phyloP scores from a whole-genome alignment of 2,329 filamentous ascomycete species.

The Colletotrichum phormii region DNA sequence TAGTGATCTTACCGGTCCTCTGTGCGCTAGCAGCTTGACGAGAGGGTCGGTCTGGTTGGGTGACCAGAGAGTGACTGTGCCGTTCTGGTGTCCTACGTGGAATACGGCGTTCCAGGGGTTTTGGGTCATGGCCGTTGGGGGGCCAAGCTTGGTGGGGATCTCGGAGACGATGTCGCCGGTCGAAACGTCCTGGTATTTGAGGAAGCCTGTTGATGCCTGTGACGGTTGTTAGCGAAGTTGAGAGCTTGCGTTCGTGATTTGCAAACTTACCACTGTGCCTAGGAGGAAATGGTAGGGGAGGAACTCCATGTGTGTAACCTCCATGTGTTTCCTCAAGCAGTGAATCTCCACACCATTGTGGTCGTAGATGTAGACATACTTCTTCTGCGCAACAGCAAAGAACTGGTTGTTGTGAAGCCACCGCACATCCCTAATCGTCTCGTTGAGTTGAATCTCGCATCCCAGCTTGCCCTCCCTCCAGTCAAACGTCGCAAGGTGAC shows the following conservation, averaged over 20 bases:
- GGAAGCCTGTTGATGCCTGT: constrained; percentile 82
- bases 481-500: constrained; percentile 96
- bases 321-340: constrained; percentile 88
- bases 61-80: constrained; percentile 94
- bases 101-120: constrained; percentile 94
- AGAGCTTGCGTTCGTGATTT: background rate
- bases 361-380: constrained; percentile 97
- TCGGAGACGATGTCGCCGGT: constrained; percentile 91
- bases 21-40: constrained; percentile 91
- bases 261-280: constrained; percentile 77
- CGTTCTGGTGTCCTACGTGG: constrained; percentile 94
- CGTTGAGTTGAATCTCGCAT: constrained; percentile 89
- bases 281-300: constrained; percentile 96
- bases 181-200: constrained; percentile 96
- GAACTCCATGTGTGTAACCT: constrained; percentile 95
- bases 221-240: constrained; percentile 34
- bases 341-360: constrained; percentile 91
- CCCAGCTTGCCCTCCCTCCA: constrained; percentile 93
- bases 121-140: constrained; percentile 84
- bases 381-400: constrained; percentile 96
- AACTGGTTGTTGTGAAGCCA: constrained; percentile 96
- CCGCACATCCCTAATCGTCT: constrained; percentile 88
- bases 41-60: constrained; percentile 88
- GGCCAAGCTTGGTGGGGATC: constrained; percentile 84
- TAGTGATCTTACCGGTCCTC: constrained; percentile 86